Evolutionary conservation across 2,329 filamentous ascomycete genomes (phyloP).

Genomic region (Microdochium trichocladiopsis): DNA sequence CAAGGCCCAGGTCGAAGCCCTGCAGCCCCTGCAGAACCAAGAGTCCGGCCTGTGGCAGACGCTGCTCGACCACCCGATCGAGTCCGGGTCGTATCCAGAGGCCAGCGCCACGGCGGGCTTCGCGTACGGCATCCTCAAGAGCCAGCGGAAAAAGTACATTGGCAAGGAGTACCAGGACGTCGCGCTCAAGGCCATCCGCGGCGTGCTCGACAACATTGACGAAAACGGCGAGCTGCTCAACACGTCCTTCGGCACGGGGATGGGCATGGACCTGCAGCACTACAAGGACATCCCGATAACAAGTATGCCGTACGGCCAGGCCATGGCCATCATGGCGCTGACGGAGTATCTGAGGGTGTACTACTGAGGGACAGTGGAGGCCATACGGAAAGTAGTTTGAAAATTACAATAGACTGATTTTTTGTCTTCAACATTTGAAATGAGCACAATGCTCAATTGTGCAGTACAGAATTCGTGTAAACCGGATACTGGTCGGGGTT

Average conservation of each 20-base stretch:
- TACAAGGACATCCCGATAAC: slow-evolving; percentile 72
- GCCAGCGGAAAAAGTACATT: slow-evolving; percentile 62
- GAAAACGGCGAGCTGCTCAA: slow-evolving; percentile 63
- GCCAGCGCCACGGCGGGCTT: slow-evolving; percentile 75
- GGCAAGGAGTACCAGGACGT: slow-evolving; percentile 51
- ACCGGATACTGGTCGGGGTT: no score
- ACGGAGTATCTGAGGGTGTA: slow-evolving; percentile 65
- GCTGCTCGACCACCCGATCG: slow-evolving; percentile 58
- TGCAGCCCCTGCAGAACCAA: slow-evolving; percentile 49
- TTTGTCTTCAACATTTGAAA: not conserved
- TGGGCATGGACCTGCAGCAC: slow-evolving; percentile 67
- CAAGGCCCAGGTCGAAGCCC: slow-evolving; percentile 60
- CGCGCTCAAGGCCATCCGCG: slow-evolving; percentile 59
- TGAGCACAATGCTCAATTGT: not conserved
- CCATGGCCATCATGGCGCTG: slow-evolving; percentile 77
- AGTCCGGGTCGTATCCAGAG: slow-evolving; percentile 67
- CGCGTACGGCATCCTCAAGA: slow-evolving; percentile 73
- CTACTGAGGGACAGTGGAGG: slow-evolving; percentile 14
- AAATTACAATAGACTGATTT: no score
- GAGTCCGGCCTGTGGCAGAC: slow-evolving; percentile 66
- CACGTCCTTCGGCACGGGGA: slow-evolving; percentile 72
- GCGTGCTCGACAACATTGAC: slow-evolving; percentile 60
- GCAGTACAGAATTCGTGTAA: no score
- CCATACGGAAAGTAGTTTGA: not conserved
- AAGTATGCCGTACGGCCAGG: slow-evolving; percentile 79